Evolutionary conservation across 176 grass and related monocot species (phyloP).

Genomic region (Echinochloa phyllopogon): DNA sequence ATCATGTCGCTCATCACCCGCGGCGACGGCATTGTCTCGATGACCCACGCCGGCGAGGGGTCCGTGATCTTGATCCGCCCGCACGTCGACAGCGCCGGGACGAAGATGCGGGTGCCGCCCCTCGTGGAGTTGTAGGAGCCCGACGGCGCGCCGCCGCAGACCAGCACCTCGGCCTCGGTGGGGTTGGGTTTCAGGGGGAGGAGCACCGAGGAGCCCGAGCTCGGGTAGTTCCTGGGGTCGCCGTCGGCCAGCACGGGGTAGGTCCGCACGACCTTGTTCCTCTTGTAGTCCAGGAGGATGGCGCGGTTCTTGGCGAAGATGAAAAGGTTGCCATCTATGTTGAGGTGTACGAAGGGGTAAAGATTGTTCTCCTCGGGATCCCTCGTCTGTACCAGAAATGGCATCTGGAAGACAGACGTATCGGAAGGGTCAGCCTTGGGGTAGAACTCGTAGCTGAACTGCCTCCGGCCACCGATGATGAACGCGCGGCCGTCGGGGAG

Average conservation of each 20-base stretch:
- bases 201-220: slow-evolving; percentile 75
- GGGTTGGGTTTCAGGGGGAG: slow-evolving; percentile 67
- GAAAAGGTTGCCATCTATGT: slow-evolving; percentile 87
- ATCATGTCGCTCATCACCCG: slow-evolving; percentile 92
- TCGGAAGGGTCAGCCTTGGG: slow-evolving; percentile 50
- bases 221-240: slow-evolving; percentile 83
- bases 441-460: slow-evolving; percentile 87
- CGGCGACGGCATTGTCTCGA: slow-evolving; percentile 81
- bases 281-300: slow-evolving; percentile 70
- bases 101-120: slow-evolving; percentile 31
- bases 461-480: slow-evolving; percentile 68
- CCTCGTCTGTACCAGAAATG: slow-evolving; percentile 50
- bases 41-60: slow-evolving; percentile 53
- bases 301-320: slow-evolving; percentile 84
- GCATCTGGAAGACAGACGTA: slow-evolving; percentile 36
- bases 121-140: slow-evolving; percentile 62
- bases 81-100: slow-evolving; percentile 56
- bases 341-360: slow-evolving; percentile 83
- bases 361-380: slow-evolving; percentile 86
- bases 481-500: slow-evolving; percentile 78
- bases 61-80: slow-evolving; percentile 88
- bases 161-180: slow-evolving; percentile 70
- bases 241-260: slow-evolving; percentile 61
- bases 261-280: slow-evolving; percentile 56
- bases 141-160: slow-evolving; percentile 72